Conservation (phyloP, 805 yeast species). For the Wickerhamomyces bovis region DNA sequence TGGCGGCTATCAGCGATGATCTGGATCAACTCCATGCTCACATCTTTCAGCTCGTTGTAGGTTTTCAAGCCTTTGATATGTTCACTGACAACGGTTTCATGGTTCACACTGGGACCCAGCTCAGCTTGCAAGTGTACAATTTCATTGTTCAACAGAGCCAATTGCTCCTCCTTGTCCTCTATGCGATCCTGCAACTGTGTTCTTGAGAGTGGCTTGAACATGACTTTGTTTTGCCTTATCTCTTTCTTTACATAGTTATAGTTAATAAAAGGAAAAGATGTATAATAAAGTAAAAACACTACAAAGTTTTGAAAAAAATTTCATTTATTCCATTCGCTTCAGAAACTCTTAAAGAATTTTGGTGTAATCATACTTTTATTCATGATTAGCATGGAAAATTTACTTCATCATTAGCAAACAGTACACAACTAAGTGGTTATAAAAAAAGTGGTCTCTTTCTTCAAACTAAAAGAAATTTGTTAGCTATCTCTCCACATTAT, state of each 20-base stretch:
- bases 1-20: slow-evolving; percentile 56
- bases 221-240: too few relatives aligned
- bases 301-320: not conserved
- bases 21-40: slow-evolving; percentile 49
- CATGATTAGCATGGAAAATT: slow-evolving; percentile 25
- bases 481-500: not conserved
- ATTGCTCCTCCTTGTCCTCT: slow-evolving; percentile 2
- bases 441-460: too few relatives aligned
- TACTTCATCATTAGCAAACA: slow-evolving; percentile 19
- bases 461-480: not conserved
- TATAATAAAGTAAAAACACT: not conserved
- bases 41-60: slow-evolving; percentile 61
- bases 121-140: slow-evolving; percentile 3
- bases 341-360: slow-evolving; percentile 13
- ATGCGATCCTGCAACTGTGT: slow-evolving; percentile 7
- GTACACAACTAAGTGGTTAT: not conserved
- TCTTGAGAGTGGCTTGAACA: slow-evolving; percentile 7
- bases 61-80: slow-evolving; percentile 49
- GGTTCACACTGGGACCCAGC: slow-evolving; percentile 24
- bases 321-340: slow-evolving; percentile 9
- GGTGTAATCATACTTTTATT: slow-evolving; percentile 16
- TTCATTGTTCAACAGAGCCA: slow-evolving; percentile 3
- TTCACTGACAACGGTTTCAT: slow-evolving; percentile 39
- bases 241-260: too few relatives aligned
- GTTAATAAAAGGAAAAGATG: too few relatives aligned